Conservation (phyloP, 495 filamentous ascomycete species). For the Lindgomyces ingoldianus region DNA sequence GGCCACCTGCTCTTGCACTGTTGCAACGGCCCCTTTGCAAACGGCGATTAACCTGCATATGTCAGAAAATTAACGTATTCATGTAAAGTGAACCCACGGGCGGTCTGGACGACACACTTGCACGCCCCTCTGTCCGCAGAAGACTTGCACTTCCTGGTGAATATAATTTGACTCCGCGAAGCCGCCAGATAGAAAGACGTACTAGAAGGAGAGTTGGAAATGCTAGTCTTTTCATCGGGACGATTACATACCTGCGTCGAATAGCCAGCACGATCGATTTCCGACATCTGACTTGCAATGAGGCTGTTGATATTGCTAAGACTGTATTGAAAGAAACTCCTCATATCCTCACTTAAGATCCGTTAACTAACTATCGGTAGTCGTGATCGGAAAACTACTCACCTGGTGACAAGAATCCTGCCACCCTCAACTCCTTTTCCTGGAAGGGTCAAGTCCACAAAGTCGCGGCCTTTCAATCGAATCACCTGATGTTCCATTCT, state of each 20-base stretch:
- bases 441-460: too few species aligned
- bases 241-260: not conserved
- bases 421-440: conserved; percentile 26
- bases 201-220: conserved; percentile 2
- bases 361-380: not conserved
- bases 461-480: too few species aligned
- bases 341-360: conserved; percentile 16
- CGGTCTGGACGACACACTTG: too few species aligned
- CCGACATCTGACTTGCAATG: conserved; percentile 4
- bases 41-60: too few species aligned
- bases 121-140: too few species aligned
- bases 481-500: too few species aligned
- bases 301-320: conserved; percentile 13
- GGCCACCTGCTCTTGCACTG: too few species aligned
- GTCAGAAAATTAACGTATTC: too few species aligned
- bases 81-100: too few species aligned
- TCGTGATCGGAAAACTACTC: not conserved
- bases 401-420: conserved; percentile 25
- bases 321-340: conserved; percentile 11
- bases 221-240: not conserved
- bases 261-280: conserved; percentile 22
- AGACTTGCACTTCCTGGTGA: conserved; percentile 13
- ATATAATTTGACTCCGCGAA: conserved; percentile 27
- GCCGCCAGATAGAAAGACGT: conserved; percentile 29
- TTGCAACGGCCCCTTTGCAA: too few species aligned